phyloP scores from a whole-genome alignment of 495 filamentous ascomycete genomes.

The Evernia prunastri region DNA sequence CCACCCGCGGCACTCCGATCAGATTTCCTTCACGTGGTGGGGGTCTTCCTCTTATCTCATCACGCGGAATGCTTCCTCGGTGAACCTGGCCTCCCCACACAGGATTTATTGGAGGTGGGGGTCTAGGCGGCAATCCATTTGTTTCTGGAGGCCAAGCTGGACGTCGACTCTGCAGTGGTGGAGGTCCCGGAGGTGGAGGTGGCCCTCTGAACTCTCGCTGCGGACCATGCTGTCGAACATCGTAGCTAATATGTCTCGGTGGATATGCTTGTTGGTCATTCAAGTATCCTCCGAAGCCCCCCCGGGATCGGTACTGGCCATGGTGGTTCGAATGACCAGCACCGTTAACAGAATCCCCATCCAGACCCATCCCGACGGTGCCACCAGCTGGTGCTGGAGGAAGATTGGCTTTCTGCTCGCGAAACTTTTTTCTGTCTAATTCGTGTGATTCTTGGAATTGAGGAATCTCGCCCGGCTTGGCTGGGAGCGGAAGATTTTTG shows the following conservation, averaged over 20 bases:
- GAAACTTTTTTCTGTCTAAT: slow-evolving; percentile 81
- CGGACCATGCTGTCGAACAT: slow-evolving; percentile 18
- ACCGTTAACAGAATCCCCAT: slow-evolving; percentile 49
- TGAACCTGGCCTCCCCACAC: slow-evolving; percentile 16
- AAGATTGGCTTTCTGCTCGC: slow-evolving; percentile 64
- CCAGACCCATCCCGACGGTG: slow-evolving; percentile 70
- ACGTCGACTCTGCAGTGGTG: slow-evolving; percentile 22
- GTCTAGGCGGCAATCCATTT: slow-evolving; percentile 27
- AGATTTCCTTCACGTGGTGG: slow-evolving; percentile 17
- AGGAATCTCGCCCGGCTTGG: slow-evolving; percentile 74
- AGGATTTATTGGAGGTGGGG: slow-evolving; percentile 26
- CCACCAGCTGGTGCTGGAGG: slow-evolving; percentile 88
- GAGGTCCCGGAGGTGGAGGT: slow-evolving; percentile 47
- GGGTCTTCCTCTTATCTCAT: slow-evolving; percentile 16
- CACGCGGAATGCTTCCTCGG: slow-evolving; percentile 13
- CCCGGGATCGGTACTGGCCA: slow-evolving; percentile 16
- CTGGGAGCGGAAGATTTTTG: slow-evolving; percentile 65
- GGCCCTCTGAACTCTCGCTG: slow-evolving; percentile 77
- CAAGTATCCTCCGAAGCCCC: slow-evolving; percentile 16
- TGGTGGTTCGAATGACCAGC: slow-evolving; percentile 13
- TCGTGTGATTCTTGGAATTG: slow-evolving; percentile 92
- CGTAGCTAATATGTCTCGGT: slow-evolving; percentile 20
- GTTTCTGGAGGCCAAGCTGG: slow-evolving; percentile 26
- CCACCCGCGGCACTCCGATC: slow-evolving; percentile 20
- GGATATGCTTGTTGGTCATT: slow-evolving; percentile 21